Percentiles rank a stretch among this genome's conserved stretches.
Evolutionary conservation across 768 basidiomycete genomes (phyloP).

Genomic region (Sistotremastrum suecicum): DNA sequence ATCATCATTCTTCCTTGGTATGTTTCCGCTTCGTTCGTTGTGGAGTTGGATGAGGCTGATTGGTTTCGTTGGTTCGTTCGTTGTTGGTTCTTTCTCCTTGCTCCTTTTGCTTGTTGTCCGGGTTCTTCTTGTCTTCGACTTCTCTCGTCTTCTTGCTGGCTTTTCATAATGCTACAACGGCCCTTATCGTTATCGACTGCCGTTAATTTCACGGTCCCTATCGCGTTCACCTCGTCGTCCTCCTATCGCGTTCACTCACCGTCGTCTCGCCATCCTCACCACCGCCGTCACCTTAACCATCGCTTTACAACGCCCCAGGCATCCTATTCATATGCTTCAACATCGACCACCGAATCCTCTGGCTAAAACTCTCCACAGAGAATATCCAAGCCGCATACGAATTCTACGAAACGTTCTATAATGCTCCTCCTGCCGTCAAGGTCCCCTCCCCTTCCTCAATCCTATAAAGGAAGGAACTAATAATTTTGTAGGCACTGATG

Average conservation of each 20-base stretch:
- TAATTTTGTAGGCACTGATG: constrained; percentile 52
- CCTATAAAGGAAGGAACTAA: no score
- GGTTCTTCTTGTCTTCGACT: constrained; percentile 1
- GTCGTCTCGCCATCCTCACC: not conserved
- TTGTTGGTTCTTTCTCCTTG: constrained; percentile 8
- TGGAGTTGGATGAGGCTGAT: no score
- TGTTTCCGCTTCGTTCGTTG: constrained; percentile 12
- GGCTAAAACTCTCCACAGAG: constrained; percentile 48
- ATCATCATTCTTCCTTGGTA: constrained; percentile 82
- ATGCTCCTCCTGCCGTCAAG: constrained; percentile 89
- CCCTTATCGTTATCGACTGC: not conserved
- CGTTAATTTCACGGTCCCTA: not conserved
- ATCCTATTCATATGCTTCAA: constrained; percentile 76
- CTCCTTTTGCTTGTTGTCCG: constrained; percentile 9
- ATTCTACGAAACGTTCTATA: constrained; percentile 88
- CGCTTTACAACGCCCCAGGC: constrained; percentile 25
- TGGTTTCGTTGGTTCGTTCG: not conserved
- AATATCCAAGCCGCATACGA: constrained; percentile 64
- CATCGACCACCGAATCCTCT: constrained; percentile 78
- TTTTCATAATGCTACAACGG: not conserved
- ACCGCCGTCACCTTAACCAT: not conserved
- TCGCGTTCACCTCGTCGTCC: not conserved
- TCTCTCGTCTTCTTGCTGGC: not conserved
- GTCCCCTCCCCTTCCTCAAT: constrained; percentile 28
- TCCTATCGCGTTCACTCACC: not conserved